Percentiles rank a stretch among this genome's conserved stretches.
phyloP scores from a whole-genome alignment of 1,284 basidiomycete species.

The Heterobasidion annosum region DNA sequence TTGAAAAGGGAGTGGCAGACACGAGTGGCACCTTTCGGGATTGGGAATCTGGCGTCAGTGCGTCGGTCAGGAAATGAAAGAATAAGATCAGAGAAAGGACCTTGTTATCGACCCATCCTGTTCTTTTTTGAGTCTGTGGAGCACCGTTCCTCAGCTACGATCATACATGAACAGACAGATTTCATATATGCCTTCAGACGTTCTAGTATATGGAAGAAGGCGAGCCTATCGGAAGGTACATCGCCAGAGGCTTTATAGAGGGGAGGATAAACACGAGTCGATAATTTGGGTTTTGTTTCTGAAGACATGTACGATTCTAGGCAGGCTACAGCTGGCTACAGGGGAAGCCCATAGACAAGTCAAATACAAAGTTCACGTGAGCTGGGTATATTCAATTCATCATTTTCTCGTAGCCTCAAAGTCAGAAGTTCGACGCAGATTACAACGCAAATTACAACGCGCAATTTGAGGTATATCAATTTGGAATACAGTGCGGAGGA shows the following conservation, averaged over 20 bases:
- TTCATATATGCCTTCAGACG: conserved; percentile 61
- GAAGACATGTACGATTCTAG: background rate
- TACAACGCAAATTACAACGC: too few relatives aligned
- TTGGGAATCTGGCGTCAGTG: conserved; percentile 49
- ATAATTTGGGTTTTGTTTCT: background rate
- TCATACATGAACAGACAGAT: background rate
- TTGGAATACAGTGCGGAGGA: background rate
- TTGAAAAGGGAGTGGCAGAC: background rate
- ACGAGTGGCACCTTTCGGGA: conserved; percentile 59
- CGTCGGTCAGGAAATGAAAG: background rate
- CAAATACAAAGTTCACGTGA: too few relatives aligned
- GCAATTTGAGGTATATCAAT: background rate
- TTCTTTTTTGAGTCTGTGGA: conserved; percentile 82
- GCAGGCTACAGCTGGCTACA: background rate
- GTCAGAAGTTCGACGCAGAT: background rate
- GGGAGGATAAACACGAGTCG: conserved; percentile 37
- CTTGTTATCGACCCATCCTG: conserved; percentile 81
- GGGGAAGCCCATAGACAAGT: background rate
- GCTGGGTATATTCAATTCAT: too few relatives aligned
- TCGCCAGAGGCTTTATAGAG: conserved; percentile 50
- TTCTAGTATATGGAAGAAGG: conserved; percentile 85
- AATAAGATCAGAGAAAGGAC: background rate
- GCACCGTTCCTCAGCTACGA: background rate
- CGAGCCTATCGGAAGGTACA: conserved; percentile 58
- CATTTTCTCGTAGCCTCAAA: background rate